phyloP scores from a whole-genome alignment of 768 basidiomycete genomes.

The Thelephora ganbajun region DNA sequence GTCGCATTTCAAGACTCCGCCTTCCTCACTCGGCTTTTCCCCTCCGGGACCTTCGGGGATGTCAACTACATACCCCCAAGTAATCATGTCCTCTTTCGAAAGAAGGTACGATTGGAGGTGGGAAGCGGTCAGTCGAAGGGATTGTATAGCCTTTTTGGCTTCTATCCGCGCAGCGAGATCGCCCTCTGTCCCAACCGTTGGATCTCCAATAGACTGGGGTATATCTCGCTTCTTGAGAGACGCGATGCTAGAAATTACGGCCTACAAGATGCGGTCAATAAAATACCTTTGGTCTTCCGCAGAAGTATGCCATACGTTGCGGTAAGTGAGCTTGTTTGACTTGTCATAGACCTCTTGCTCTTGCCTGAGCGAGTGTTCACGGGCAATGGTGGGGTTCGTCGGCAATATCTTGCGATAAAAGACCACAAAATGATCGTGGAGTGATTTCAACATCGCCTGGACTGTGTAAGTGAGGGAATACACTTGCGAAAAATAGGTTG shows the following conservation, averaged over 20 bases:
- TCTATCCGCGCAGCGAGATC: constrained; percentile 44
- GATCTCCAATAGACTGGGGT: constrained; percentile 46
- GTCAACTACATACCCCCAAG: constrained; percentile 59
- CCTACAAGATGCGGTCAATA: constrained; percentile 19
- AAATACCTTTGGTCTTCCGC: constrained; percentile 5
- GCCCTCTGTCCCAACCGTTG: constrained; percentile 66
- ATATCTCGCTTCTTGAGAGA: constrained; percentile 35
- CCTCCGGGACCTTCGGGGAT: constrained; percentile 60
- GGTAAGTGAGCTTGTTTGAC: constrained; percentile 68
- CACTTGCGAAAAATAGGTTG: background rate
- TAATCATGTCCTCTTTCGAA: constrained; percentile 37
- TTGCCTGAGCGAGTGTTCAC: constrained; percentile 70
- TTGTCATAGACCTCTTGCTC: constrained; percentile 69
- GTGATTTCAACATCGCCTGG: constrained; percentile 59
- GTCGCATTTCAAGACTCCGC: constrained; percentile 59
- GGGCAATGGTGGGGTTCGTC: constrained; percentile 44
- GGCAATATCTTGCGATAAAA: constrained; percentile 48
- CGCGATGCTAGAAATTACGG: constrained; percentile 36
- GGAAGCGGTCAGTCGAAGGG: constrained; percentile 36
- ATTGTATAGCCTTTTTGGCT: constrained; percentile 35
- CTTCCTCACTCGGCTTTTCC: constrained; percentile 42
- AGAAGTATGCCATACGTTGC: constrained; percentile 39
- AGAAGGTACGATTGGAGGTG: constrained; percentile 48
- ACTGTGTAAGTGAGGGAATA: background rate
- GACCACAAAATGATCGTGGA: constrained; percentile 59